These are phyloP conservation scores for Phytophthora citrophthora DNA, from an alignment of 352 stramenopile species.

Conservation along the genomic window DNA sequence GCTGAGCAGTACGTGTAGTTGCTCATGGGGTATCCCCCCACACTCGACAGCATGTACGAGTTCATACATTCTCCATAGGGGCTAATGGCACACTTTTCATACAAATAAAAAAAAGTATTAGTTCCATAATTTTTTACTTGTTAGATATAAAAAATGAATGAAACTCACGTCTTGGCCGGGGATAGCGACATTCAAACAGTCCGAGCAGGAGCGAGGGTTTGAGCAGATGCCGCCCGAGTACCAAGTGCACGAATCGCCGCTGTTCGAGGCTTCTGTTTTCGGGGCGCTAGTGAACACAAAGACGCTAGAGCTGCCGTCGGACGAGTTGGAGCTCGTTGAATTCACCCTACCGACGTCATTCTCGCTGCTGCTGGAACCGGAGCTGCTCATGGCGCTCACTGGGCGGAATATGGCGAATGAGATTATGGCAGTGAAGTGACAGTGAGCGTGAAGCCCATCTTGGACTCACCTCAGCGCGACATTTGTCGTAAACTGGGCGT, in stretches of 20 bases:
- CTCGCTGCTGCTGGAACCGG: slow-evolving; percentile 7
- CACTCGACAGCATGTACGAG: slow-evolving; percentile 25
- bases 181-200: slow-evolving; percentile 48
- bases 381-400: slow-evolving; percentile 19
- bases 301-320: neutral
- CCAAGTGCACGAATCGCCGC: slow-evolving; percentile 43
- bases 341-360: slow-evolving; percentile 20
- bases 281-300: slow-evolving; percentile 29
- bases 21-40: slow-evolving; percentile 32
- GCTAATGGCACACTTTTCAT: slow-evolving; percentile 36
- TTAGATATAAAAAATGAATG: neutral
- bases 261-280: slow-evolving; percentile 20
- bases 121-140: slow-evolving; percentile 1
- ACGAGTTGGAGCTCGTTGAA: slow-evolving; percentile 5
- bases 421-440: slow-evolving; percentile 15
- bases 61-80: slow-evolving; percentile 41
- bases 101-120: slow-evolving; percentile 8
- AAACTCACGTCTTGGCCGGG: slow-evolving; percentile 33
- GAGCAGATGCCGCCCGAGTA: slow-evolving; percentile 36
- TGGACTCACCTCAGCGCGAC: slow-evolving; percentile 7
- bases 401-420: slow-evolving; percentile 14
- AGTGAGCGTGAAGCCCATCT: slow-evolving; percentile 9
- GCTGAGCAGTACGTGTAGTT: slow-evolving; percentile 49
- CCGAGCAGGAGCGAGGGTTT: slow-evolving; percentile 36
- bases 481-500: slow-evolving; percentile 15